Evolutionary conservation across 129 eudicot species (phyloP), one percentile per base, ranked within the genome.

Genomic region (Erigeron canadensis): DNA sequence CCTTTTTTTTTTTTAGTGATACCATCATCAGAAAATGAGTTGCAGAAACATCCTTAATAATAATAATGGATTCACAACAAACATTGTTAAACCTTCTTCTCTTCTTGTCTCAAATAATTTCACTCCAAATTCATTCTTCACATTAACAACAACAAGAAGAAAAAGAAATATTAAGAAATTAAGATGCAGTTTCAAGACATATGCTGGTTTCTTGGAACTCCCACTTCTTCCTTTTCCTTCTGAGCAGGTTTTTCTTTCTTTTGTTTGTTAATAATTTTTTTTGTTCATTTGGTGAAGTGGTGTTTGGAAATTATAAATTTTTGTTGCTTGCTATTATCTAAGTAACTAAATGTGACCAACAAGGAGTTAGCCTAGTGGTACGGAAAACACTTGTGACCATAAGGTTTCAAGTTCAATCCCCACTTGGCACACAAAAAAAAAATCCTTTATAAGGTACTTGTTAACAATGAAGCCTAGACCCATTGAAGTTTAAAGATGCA

Each of bases 201-300:
- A 38, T 53, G 66, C 82, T 15, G 56, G 48, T 65, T 79, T 75
- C 51, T 75, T 83, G 40, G 79, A 79, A 37, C 81, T 83, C 43
- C 88, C 87, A 2, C 77, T 81, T 74, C 85, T 84, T 78, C 88
- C 83, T 17, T 81, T 81, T 53, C 85, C 88, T 67, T 64, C 84
- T 67, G 83, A 81, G 56, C 83, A 87, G 88, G 88, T 84, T 39
- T 84, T 39, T 66, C 47, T 6, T 13, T 23, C 40, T 59, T 11
- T 4, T 34, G 28, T 34, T 21, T 59, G 2, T 3, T 59, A 28
- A 28, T 28, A 3, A 3, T 28, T 28, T n/a, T 50, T 50, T n/a
- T 50, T 50, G 17, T 12, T 50, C 16, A 15, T n/a, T 9, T 12
- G 7, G 13, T 50, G 5, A 1, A 0, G 7, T 6, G 56, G 55